Evolutionary conservation across 1,139 yeast species (phyloP).

Genomic region (Saccharomyces hybrid): DNA sequence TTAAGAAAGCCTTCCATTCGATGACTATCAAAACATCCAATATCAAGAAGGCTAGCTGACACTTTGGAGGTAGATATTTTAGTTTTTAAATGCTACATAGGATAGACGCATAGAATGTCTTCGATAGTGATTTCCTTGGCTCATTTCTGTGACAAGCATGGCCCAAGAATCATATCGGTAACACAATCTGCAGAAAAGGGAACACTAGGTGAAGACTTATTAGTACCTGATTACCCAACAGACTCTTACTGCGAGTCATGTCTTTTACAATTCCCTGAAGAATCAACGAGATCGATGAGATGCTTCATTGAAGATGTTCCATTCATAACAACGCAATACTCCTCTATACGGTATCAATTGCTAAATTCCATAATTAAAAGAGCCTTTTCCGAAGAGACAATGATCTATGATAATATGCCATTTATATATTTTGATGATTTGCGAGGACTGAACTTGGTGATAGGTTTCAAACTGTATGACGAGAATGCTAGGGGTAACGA

Average conservation of each 20-base stretch:
- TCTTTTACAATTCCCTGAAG: slow-evolving; percentile 41
- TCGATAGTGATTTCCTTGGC: slow-evolving; percentile 46
- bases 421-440: slow-evolving; percentile 62
- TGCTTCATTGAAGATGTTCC: slow-evolving; percentile 15
- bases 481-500: slow-evolving; percentile 72
- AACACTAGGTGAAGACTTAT: slow-evolving; percentile 20
- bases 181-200: slow-evolving; percentile 42
- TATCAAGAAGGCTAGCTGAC: neutral
- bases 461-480: slow-evolving; percentile 62
- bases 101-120: slow-evolving; percentile 10
- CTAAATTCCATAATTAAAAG: slow-evolving; percentile 45
- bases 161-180: slow-evolving; percentile 69
- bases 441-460: slow-evolving; percentile 59
- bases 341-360: slow-evolving; percentile 37
- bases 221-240: slow-evolving; percentile 30
- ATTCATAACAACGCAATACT: slow-evolving; percentile 54
- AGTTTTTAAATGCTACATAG: neutral
- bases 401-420: slow-evolving; percentile 58
- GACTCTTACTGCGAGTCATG: slow-evolving; percentile 56
- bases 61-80: neutral
- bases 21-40: neutral
- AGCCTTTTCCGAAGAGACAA: slow-evolving; percentile 65
- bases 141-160: slow-evolving; percentile 83
- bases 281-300: slow-evolving; percentile 19
- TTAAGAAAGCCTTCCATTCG: neutral